Evolutionary conservation across 768 basidiomycete genomes (phyloP), one percentile per base, ranked within the genome.

Genomic region (Sistotremastrum suecicum): DNA sequence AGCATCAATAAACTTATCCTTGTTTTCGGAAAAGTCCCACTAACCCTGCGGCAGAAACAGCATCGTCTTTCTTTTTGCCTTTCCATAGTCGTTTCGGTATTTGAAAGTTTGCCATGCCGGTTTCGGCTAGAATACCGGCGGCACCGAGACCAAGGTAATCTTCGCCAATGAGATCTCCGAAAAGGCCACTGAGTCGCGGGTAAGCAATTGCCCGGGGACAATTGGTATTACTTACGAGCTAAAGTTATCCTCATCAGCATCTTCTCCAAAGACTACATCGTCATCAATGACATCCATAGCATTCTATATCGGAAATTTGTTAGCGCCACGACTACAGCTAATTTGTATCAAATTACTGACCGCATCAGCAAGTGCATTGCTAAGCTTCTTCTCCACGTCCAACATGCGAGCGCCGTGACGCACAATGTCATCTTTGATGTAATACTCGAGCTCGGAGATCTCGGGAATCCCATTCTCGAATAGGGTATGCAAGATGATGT

Each of bases 71-170:
- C 41, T 56, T 74, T 63, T 80, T 81, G 48, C 76, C 71, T 57
- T 74, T 76, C 59, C 91, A 72, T 33, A 97, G 61, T 50, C 68
- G 73, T 62, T 80, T 81, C 7, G 92, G 92, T 34, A 94, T 73
- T 11, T 70, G 74, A 44, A 97, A 71, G 52, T 73, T 81, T 10
- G 80, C 73, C 49, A 94, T 65, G 9, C 86, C 87, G 42, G 84
- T 70, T 56, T 95, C 92, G 38, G 73, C 74, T 20, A 88, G 90
- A 43, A 95, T 87, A 32, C 91, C 92, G 39, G 90, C 65, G 56
- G 85, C 89, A 42, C 77, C 74, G 30, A 97, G 69, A 7, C 92
- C 92, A 8, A 97, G 73, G 64, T 92, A 94, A 60, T 98, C 92
- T 54, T 91, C 90, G 33, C 90, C 91, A 10, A 92, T 71, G 10